Base-by-base conservation (phyloP, 768 basidiomycete genomes). In the Lepiota venenata region DNA sequence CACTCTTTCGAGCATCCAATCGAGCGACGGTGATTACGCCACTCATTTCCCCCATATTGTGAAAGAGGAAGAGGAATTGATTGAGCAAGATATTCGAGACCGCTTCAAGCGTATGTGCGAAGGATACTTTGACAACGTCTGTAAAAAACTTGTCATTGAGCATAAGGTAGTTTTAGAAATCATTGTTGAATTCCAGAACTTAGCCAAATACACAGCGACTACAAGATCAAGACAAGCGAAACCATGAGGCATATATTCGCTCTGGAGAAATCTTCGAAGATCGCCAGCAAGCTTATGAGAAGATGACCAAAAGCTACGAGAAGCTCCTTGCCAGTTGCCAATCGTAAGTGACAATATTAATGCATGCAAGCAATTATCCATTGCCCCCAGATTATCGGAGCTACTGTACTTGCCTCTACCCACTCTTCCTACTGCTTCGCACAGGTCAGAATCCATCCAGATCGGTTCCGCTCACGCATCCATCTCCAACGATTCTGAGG, bases 261-360 rank as follows among this genome's bases (percentile, higher is more conserved):
- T 98, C 95, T 2, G 97, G 97, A 22, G 96, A 99, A 70, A 98
- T 99, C 58, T 99, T 99, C 61, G 97, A 99, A 65, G 97, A 99
- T 68, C 84, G 97, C 32, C 96, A 98, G 67, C 95, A 98, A 69
- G 93, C 91, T 9, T 99, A 99, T 66, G 97, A 99, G 74, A 94
- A 93, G 73, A 97, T 98, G 91, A 94, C 93, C 37, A 93, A 91
- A 70, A 81, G 85, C 42, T 98, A 98, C 62, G 97, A 99, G 71
- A 93, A 95, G 56, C 72, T 98, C 20, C 80, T 94, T 45, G 75
- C 87, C 14, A 93, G 85, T 63, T 95, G 94, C 55, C 92, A 97
- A 71, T 85, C 83, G 91, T 95, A 61, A 62, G 84, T 68, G 25
- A 18, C 29, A 22, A 21, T 35, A 25, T 9, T 2, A 18, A 47